A percentile compares a stretch with the other conserved stretches of the same genome.
These are phyloP conservation scores for Scedosporium minutisporum DNA, from an alignment of 2,329 filamentous ascomycete genomes.

Conservation along the genomic window DNA sequence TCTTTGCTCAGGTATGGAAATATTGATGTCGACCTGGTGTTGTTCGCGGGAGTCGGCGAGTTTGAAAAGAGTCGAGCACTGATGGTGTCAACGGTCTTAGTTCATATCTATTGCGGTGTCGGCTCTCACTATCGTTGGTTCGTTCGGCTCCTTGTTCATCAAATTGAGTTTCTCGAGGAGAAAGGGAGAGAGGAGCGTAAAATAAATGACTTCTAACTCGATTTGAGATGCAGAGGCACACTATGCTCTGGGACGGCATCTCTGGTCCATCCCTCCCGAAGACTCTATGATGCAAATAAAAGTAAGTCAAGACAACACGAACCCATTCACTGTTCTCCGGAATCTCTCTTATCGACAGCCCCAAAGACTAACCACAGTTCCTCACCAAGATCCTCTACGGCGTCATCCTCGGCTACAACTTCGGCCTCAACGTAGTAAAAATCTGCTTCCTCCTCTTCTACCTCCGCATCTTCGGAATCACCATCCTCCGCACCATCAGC, in stretches of 20 bases:
- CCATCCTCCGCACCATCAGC: conserved; percentile 14
- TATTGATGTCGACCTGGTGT: too few species aligned
- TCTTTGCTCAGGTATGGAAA: conserved; percentile 10
- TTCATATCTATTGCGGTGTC: conserved; percentile 10
- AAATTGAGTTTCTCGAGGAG: not conserved
- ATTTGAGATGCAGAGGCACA: conserved; percentile 13
- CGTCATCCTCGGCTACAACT: conserved; percentile 18
- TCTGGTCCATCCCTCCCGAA: conserved; percentile 11
- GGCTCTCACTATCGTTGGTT: conserved; percentile 1
- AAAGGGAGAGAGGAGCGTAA: too few species aligned
- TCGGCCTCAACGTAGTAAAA: conserved; percentile 21
- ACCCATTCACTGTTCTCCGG: not conserved
- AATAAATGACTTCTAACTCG: too few species aligned
- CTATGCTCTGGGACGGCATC: conserved; percentile 17
- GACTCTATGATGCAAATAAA: conserved; percentile 14
- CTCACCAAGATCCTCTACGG: conserved; percentile 15
- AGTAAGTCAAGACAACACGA: conserved; percentile 8
- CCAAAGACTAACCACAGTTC: not conserved
- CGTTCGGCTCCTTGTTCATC: not conserved
- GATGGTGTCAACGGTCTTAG: conserved; percentile 9
- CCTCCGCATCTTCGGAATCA: conserved; percentile 18
- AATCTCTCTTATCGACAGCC: not conserved
- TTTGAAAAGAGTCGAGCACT: too few species aligned
- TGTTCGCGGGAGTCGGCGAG: too few species aligned
- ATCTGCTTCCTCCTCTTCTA: conserved; percentile 21